A percentile compares a stretch with the other conserved stretches of the same genome.
phyloP scores from a whole-genome alignment of 2,329 filamentous ascomycete species.

The Cadophora sp. region DNA sequence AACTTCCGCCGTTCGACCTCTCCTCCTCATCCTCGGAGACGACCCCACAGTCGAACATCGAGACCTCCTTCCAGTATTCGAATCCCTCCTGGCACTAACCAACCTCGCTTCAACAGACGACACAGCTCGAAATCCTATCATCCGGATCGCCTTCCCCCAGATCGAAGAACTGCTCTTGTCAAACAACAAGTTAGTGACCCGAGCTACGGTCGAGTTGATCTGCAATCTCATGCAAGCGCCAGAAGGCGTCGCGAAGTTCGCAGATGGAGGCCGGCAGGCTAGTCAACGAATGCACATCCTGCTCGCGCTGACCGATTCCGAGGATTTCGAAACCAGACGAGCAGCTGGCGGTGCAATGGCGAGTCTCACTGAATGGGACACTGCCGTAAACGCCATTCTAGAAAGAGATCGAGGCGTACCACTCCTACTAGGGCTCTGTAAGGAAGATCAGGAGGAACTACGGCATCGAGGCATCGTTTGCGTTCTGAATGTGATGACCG shows the following conservation, averaged over 20 bases:
- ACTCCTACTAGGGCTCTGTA: constrained; percentile 81
- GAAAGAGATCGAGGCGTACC: constrained; percentile 74
- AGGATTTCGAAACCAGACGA: constrained; percentile 78
- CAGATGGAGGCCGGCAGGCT: constrained; percentile 70
- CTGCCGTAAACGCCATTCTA: constrained; percentile 74
- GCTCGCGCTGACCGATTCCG: constrained; percentile 84
- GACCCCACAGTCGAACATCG: constrained; percentile 68
- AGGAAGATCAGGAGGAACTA: constrained; percentile 73
- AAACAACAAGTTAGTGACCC: constrained; percentile 76
- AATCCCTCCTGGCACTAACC: constrained; percentile 88
- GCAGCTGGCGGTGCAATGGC: constrained; percentile 91
- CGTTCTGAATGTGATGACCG: constrained; percentile 73
- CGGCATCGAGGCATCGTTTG: constrained; percentile 78
- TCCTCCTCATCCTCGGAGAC: constrained; percentile 75
- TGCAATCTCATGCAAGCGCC: constrained; percentile 85
- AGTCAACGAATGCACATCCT: constrained; percentile 81
- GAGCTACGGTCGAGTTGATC: constrained; percentile 85
- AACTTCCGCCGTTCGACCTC: constrained; percentile 81
- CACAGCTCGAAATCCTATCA: constrained; percentile 70
- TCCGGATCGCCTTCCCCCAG: constrained; percentile 74
- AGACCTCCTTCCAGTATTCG: constrained; percentile 88
- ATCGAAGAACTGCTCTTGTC: constrained; percentile 86
- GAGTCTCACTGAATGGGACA: constrained; percentile 80
- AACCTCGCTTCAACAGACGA: constrained; percentile 84
- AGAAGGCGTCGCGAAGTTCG: constrained; percentile 72